These are phyloP conservation scores for Russula olivacea DNA, from an alignment of 768 basidiomycete species.

Conservation along the genomic window DNA sequence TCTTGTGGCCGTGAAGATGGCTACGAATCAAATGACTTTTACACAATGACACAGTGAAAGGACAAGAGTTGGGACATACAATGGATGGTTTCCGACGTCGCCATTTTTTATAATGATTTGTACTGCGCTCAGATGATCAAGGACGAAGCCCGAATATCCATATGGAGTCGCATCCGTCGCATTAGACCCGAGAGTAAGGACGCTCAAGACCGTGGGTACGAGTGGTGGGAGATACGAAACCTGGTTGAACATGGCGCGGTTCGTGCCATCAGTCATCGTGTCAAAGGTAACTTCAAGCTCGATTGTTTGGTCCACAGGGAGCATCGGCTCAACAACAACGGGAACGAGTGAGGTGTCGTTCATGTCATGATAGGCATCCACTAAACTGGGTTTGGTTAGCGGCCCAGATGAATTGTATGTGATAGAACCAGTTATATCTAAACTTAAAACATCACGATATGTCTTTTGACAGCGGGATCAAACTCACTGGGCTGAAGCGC, in stretches of 20 bases:
- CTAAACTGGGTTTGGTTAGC: slow-evolving; percentile 46
- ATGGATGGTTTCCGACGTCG: slow-evolving; percentile 76
- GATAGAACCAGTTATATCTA: slow-evolving; percentile 80
- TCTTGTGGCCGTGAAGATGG: slow-evolving; percentile 88
- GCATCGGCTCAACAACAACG: slow-evolving; percentile 45
- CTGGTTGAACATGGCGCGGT: slow-evolving; percentile 71
- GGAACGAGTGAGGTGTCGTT: slow-evolving; percentile 70
- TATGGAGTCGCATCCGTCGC: slow-evolving; percentile 66
- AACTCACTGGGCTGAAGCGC: slow-evolving; percentile 66
- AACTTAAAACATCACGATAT: background rate
- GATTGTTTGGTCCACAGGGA: slow-evolving; percentile 49
- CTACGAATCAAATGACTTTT: slow-evolving; percentile 34
- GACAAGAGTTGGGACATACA: slow-evolving; percentile 44
- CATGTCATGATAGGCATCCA: slow-evolving; percentile 54
- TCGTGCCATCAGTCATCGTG: slow-evolving; percentile 82
- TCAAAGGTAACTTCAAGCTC: slow-evolving; percentile 72
- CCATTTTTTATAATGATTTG: slow-evolving; percentile 71
- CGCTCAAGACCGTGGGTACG: slow-evolving; percentile 73
- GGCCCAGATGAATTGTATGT: slow-evolving; percentile 57
- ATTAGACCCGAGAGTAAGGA: slow-evolving; percentile 67
- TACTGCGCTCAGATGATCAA: slow-evolving; percentile 69
- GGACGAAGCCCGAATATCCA: slow-evolving; percentile 69
- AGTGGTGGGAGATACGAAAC: slow-evolving; percentile 63
- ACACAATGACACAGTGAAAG: slow-evolving; percentile 2
- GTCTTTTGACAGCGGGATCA: background rate